Conservation (phyloP, 257 asterid species). For the Solanum pimpinellifolium region DNA sequence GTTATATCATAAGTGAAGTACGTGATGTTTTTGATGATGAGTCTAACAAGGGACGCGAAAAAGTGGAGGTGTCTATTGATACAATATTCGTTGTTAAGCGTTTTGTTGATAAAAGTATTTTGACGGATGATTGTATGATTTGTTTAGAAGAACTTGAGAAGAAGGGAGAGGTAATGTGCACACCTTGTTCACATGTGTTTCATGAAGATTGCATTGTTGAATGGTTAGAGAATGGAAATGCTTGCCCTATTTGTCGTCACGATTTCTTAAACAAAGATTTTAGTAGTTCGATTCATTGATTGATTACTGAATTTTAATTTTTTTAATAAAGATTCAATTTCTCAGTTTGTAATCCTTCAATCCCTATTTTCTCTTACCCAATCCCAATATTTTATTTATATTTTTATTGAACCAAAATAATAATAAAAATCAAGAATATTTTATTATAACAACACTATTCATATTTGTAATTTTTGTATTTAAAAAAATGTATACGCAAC, state of each 20-base stretch:
- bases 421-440: no score
- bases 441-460: neutral
- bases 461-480: no score
- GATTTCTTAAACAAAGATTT: neutral
- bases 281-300: no score
- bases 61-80: neutral
- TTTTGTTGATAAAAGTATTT: neutral
- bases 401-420: neutral
- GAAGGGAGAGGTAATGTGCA: neutral
- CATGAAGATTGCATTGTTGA: neutral
- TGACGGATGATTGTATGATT: neutral
- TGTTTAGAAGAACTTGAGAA: neutral
- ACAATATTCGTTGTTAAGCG: neutral
- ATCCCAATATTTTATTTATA: neutral
- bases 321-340: no score
- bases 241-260: conserved; percentile 6
- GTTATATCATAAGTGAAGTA: neutral
- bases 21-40: neutral
- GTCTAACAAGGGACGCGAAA: neutral
- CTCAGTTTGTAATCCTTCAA: no score
- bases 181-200: conserved; percentile 6
- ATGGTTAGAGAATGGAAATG: neutral
- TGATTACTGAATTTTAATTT: no score
- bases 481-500: no score
- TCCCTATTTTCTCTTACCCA: no score